Percentiles rank a stretch among this genome's conserved stretches.
phyloP scores from a whole-genome alignment of 306 rosid species.

The Rosa rugosa region DNA sequence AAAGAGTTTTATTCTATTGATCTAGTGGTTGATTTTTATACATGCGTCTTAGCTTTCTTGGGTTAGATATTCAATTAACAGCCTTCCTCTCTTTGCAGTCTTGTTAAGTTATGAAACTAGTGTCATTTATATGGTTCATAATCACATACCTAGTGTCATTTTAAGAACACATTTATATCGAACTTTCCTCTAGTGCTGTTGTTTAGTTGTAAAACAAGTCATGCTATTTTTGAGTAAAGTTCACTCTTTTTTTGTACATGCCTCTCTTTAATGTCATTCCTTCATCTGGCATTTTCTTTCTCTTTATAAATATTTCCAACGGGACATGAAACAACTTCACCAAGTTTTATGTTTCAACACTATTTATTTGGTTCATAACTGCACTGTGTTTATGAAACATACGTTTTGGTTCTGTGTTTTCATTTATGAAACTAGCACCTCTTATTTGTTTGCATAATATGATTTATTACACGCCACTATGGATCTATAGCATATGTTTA shows the following conservation, averaged over 20 bases:
- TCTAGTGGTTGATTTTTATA: background rate
- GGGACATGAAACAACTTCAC: too few species aligned
- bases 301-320: too few species aligned
- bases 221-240: background rate
- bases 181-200: background rate
- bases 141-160: background rate
- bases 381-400: background rate
- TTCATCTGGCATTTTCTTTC: background rate
- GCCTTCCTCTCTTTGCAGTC: background rate
- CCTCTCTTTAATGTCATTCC: background rate
- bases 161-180: too few species aligned
- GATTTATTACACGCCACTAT: background rate
- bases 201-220: background rate
- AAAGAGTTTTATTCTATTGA: background rate
- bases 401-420: background rate
- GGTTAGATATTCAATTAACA: background rate
- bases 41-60: background rate
- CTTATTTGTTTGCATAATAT: background rate
- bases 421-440: background rate
- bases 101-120: background rate
- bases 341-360: too few species aligned
- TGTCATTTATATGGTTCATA: background rate
- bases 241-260: background rate
- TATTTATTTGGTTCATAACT: background rate
- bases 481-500: background rate